phyloP scores from a whole-genome alignment of 2,329 filamentous ascomycete genomes.

The Trichoderma sp. region DNA sequence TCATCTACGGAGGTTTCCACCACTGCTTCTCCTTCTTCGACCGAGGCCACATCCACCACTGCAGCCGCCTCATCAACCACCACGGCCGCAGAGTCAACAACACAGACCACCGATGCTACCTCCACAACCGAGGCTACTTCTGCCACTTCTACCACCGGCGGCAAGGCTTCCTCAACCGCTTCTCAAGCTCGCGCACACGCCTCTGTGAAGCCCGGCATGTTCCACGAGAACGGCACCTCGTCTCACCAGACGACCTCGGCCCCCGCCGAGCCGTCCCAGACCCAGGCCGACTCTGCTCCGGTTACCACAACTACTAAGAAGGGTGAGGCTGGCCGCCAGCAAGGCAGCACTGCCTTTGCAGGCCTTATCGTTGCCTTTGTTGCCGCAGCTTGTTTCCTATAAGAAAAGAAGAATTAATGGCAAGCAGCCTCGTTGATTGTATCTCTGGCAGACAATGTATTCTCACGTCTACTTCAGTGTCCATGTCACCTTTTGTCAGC shows the following conservation, averaged over 20 bases:
- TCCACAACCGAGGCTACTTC: constrained; percentile 6
- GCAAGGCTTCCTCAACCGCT: constrained; percentile 27
- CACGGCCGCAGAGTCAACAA: constrained; percentile 20
- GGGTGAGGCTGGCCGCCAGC: constrained; percentile 46
- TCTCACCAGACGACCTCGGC: constrained; percentile 8
- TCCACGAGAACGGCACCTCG: constrained; percentile 50
- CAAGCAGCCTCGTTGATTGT: constrained; percentile 23
- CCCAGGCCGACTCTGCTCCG: constrained; percentile 29
- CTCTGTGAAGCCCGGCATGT: constrained; percentile 46
- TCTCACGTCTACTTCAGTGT: constrained; percentile 17
- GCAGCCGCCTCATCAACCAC: constrained; percentile 20
- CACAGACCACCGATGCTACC: not conserved
- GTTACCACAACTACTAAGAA: constrained; percentile 38
- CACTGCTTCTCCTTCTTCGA: constrained; percentile 22
- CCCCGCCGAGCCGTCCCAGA: constrained; percentile 23
- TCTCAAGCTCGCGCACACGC: constrained; percentile 35
- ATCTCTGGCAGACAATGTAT: constrained; percentile 11
- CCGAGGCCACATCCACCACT: constrained; percentile 19
- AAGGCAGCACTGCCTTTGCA: constrained; percentile 50
- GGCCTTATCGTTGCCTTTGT: constrained; percentile 56
- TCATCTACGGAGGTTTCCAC: constrained; percentile 19
- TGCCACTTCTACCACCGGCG: constrained; percentile 13
- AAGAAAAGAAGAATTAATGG: constrained; percentile 20
- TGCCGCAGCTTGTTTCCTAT: constrained; percentile 50
- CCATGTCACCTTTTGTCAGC: constrained; percentile 18